Evolutionary conservation across 768 basidiomycete genomes (phyloP).

Genomic region (Agaricus blazei): DNA sequence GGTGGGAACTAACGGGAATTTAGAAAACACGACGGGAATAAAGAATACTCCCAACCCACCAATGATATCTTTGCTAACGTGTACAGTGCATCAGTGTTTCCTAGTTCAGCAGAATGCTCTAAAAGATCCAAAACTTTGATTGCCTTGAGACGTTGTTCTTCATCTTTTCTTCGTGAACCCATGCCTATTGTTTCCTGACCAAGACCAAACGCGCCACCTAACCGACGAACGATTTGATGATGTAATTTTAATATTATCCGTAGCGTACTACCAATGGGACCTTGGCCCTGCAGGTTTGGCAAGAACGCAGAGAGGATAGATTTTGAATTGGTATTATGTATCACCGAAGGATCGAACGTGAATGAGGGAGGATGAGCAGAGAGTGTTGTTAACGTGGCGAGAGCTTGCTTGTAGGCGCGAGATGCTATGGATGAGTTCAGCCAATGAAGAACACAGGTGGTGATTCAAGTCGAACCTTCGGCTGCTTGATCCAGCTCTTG

Average conservation of each 20-base stretch:
- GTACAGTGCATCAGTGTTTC: constrained; percentile 69
- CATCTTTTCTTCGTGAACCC: constrained; percentile 50
- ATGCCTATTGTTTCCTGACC: constrained; percentile 35
- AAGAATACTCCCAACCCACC: constrained; percentile 34
- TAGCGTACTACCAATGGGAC: constrained; percentile 64
- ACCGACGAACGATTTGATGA: constrained; percentile 45
- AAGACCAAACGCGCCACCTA: constrained; percentile 28
- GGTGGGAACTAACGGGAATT: constrained; percentile 57
- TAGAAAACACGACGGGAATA: background rate
- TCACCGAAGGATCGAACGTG: constrained; percentile 47
- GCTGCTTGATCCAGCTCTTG: constrained; percentile 37
- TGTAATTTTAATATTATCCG: constrained; percentile 66
- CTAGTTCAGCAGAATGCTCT: constrained; percentile 76
- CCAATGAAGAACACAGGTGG: background rate
- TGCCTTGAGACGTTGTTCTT: constrained; percentile 64
- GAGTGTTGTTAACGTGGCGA: constrained; percentile 59
- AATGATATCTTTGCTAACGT: constrained; percentile 62
- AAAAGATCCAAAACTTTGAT: constrained; percentile 80
- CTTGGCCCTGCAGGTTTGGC: constrained; percentile 72
- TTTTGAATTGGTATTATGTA: constrained; percentile 34
- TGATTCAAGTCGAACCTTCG: constrained; percentile 38
- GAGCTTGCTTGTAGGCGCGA: constrained; percentile 72
- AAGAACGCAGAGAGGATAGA: constrained; percentile 63
- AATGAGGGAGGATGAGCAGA: constrained; percentile 55
- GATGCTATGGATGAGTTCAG: constrained; percentile 38